These are phyloP conservation scores for Fusarium foetens DNA, from an alignment of 2,329 filamentous ascomycete genomes.

Conservation along the genomic window DNA sequence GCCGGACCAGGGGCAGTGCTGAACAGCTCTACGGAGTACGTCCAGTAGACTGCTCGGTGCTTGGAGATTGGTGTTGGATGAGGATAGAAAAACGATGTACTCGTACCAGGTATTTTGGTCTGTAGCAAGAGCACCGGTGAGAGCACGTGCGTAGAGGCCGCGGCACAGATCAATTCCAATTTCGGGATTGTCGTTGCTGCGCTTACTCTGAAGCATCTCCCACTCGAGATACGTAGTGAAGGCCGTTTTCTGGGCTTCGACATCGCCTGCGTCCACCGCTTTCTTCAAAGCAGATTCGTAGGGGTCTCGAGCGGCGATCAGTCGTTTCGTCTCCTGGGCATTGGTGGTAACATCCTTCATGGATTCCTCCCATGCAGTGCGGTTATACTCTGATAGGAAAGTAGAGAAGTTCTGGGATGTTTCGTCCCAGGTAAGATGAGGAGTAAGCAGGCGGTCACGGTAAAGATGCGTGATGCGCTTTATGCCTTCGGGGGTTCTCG, in stretches of 20 bases:
- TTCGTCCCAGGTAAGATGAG: slow-evolving; percentile 78
- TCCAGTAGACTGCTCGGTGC: slow-evolving; percentile 66
- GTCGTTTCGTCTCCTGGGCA: slow-evolving; percentile 72
- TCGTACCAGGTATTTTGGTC: slow-evolving; percentile 85
- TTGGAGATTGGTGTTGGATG: slow-evolving; percentile 52
- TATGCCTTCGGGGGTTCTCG: slow-evolving; percentile 65
- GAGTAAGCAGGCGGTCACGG: slow-evolving; percentile 74
- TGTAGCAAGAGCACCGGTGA: slow-evolving; percentile 74
- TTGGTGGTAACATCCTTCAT: slow-evolving; percentile 75
- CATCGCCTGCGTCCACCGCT: slow-evolving; percentile 66
- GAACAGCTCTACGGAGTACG: slow-evolving; percentile 81
- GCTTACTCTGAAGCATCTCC: slow-evolving; percentile 74
- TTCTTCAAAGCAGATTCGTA: slow-evolving; percentile 74
- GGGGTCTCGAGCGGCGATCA: slow-evolving; percentile 68
- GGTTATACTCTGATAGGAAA: slow-evolving; percentile 78
- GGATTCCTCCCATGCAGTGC: slow-evolving; percentile 74
- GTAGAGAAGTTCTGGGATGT: slow-evolving; percentile 80
- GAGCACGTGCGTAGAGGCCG: slow-evolving; percentile 81
- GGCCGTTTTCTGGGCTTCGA: slow-evolving; percentile 61
- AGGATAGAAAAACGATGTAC: slow-evolving; percentile 79
- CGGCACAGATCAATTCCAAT: slow-evolving; percentile 63
- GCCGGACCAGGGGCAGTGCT: slow-evolving; percentile 94
- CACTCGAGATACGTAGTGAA: slow-evolving; percentile 82
- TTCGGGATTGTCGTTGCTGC: slow-evolving; percentile 58
- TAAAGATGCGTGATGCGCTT: slow-evolving; percentile 75